A percentile compares a stretch with the other conserved stretches of the same genome.
These are phyloP conservation scores for Harrya chromipes DNA, from an alignment of 768 basidiomycete genomes.

Conservation along the genomic window DNA sequence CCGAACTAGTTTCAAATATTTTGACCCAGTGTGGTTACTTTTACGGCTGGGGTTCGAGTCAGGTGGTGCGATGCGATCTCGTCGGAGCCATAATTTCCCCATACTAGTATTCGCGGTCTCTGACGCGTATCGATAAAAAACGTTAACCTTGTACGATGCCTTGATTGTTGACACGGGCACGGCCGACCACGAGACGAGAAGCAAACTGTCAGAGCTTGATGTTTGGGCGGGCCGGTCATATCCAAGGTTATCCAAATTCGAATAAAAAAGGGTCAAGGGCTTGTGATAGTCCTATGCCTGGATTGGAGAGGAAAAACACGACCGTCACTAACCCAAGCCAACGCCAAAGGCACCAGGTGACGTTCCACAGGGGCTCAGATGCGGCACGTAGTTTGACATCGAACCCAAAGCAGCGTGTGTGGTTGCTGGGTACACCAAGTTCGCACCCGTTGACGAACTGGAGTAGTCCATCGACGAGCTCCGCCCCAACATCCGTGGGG, in stretches of 20 bases:
- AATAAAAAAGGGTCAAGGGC: slow-evolving; percentile 13
- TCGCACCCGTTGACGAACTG: slow-evolving; percentile 10
- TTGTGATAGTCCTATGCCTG: not conserved
- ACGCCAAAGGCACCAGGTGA: slow-evolving; percentile 1
- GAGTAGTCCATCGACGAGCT: slow-evolving; percentile 3
- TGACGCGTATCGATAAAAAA: not conserved
- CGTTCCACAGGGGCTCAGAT: slow-evolving; percentile 2
- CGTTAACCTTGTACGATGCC: not conserved
- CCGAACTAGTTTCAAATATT: slow-evolving; percentile 20
- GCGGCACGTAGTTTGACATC: slow-evolving; percentile 10
- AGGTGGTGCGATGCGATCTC: not conserved
- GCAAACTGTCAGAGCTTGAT: not conserved
- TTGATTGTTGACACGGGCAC: no score
- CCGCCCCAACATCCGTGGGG: slow-evolving; percentile 7
- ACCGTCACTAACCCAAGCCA: not conserved
- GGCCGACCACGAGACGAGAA: no score
- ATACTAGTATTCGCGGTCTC: not conserved
- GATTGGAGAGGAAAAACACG: not conserved
- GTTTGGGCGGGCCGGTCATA: not conserved
- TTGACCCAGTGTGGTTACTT: not conserved
- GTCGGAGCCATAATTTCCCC: not conserved
- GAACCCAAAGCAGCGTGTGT: slow-evolving; percentile 7
- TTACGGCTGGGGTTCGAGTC: no score
- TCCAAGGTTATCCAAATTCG: slow-evolving; percentile 1
- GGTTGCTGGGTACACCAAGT: not conserved